Percentiles rank a stretch among this genome's conserved stretches.
These are phyloP conservation scores for Colletotrichum cereale DNA, from an alignment of 2,329 filamentous ascomycete genomes.

Conservation along the genomic window DNA sequence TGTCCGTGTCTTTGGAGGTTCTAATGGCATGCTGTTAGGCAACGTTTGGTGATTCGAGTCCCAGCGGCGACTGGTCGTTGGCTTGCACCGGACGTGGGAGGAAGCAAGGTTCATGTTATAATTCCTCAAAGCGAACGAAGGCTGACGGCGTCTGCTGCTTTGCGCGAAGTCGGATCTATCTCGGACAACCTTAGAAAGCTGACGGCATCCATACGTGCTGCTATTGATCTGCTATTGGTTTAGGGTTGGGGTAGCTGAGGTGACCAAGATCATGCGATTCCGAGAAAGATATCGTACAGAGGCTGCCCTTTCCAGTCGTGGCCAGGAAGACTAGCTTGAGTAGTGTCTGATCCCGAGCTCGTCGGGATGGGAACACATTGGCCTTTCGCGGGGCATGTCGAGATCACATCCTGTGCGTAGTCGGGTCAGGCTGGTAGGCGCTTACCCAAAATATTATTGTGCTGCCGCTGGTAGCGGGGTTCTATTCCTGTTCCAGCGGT, in stretches of 20 bases:
- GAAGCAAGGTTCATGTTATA: not conserved
- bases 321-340: slow-evolving; percentile 1
- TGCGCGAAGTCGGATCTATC: not conserved
- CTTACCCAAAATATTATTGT: slow-evolving; percentile 2
- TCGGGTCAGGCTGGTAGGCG: slow-evolving; percentile 19
- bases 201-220: slow-evolving; percentile 4
- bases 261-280: not conserved
- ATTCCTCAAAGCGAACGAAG: not conserved
- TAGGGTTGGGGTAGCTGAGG: not conserved
- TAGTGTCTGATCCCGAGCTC: slow-evolving; percentile 8
- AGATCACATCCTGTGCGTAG: slow-evolving; percentile 9
- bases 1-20: not conserved
- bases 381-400: not conserved
- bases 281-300: not conserved
- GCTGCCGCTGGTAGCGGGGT: slow-evolving; percentile 19
- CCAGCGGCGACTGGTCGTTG: not conserved
- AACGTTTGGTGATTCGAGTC: not conserved
- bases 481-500: slow-evolving; percentile 16
- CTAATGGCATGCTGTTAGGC: not conserved
- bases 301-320: slow-evolving; percentile 1
- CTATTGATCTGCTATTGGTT: slow-evolving; percentile 3
- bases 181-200: slow-evolving; percentile 21
- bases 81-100: not conserved
- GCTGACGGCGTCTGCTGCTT: not conserved
- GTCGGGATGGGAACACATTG: slow-evolving; percentile 23